Base-by-base conservation (phyloP, 148 eudicot species). In the Selenicereus undatus region DNA sequence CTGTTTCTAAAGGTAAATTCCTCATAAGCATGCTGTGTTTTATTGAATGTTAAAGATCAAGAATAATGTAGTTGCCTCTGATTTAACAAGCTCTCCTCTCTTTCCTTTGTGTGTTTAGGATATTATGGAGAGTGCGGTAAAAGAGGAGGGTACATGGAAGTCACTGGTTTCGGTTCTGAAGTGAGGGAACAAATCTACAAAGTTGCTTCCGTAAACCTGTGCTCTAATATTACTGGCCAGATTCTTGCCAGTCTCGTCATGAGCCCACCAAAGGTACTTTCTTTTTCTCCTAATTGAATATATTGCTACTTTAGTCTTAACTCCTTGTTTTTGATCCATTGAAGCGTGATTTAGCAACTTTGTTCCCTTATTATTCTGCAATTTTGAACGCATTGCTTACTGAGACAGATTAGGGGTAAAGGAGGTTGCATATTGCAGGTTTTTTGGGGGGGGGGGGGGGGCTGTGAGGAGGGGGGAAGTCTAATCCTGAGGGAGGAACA, bases 61-160 rank as follows among this genome's bases (percentile, higher is more conserved):
- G 52, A 48, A 48, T 2, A 71, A 22, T 43, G n/a, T 26, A 43
- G 76, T 73, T 78, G 76, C 71, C 69, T 76, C 64, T 54, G 73
- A 39, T 8, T 64, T 74, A 9, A 73, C 48, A 52, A n/a, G n/a
- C 62, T 51, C 54, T 18, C 39, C 30, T 30, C 27, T 18, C 0
- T 68, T 11, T 48, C 52, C 56, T 76, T 82, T 56, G 13, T 83
- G 85, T 72, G 42, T 71, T 70, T 79, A 96, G 99, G 99, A 35
- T 96, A 91, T 85, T 87, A 96, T 74, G 99, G 99, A 75, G 99
- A 96, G 87, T 96, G 99, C 81, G 99, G 98, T n/a, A 93, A 93
- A 84, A 83, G 99, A 83, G 98, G 99, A 87, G 98, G 99, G 68
- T 96, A 93, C 88, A 96, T 96, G 99, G 99, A 96, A 80, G 88